Percentiles rank a stretch among this genome's conserved stretches.
Evolutionary conservation across 805 yeast genomes (phyloP).

Genomic region (Ogataea parapolymorpha): DNA sequence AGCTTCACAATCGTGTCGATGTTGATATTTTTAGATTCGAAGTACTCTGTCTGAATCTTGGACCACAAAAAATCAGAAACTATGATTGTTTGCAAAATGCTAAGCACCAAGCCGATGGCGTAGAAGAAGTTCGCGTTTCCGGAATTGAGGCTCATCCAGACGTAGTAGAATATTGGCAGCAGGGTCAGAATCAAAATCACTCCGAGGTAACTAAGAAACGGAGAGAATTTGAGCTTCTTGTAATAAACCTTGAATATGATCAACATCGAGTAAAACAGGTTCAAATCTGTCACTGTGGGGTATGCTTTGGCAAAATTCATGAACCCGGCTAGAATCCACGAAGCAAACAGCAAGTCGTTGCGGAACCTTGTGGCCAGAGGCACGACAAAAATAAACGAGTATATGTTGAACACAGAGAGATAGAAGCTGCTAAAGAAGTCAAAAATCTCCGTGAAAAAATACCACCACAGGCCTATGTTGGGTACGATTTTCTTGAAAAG

Average conservation of each 20-base stretch:
- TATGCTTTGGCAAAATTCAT: conserved; percentile 73
- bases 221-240: conserved; percentile 27
- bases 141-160: conserved; percentile 92
- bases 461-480: conserved; percentile 98
- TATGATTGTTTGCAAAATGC: conserved; percentile 63
- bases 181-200: conserved; percentile 44
- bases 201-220: conserved; percentile 27
- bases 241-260: conserved; percentile 29
- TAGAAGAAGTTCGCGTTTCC: conserved; percentile 97
- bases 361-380: conserved; percentile 73
- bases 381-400: conserved; percentile 57
- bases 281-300: conserved; percentile 80
- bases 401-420: conserved; percentile 77
- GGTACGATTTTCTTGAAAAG: conserved; percentile 74
- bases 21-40: conserved; percentile 39
- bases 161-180: conserved; percentile 85
- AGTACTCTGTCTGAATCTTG: conserved; percentile 62
- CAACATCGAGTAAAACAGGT: conserved; percentile 32
- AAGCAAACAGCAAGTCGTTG: conserved; percentile 32
- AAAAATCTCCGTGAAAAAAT: conserved; percentile 92
- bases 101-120: conserved; percentile 83
- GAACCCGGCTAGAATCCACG: conserved; percentile 39
- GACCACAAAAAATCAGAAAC: conserved; percentile 83
- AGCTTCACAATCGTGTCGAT: conserved; percentile 39
- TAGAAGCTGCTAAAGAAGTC: conserved; percentile 83